A percentile compares a stretch with the other conserved stretches of the same genome.
Conservation (phyloP, 2,329 filamentous ascomycete species). For the Penicillium sp. region DNA sequence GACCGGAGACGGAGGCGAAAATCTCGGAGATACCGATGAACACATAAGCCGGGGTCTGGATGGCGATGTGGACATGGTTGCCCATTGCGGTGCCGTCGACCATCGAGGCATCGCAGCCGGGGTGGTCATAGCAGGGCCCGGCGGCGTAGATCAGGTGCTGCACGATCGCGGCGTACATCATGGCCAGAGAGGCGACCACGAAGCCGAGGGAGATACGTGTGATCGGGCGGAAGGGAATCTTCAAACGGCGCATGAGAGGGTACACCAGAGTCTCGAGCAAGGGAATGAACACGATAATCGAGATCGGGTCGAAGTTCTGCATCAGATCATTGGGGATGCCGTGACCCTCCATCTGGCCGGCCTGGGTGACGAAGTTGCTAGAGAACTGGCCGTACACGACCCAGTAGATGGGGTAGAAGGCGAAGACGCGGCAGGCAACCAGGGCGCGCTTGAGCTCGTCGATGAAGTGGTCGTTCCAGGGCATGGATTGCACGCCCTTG, state of each 20-base stretch:
- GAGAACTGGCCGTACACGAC: slow-evolving; percentile 67
- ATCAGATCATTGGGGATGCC: slow-evolving; percentile 77
- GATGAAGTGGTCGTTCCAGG: slow-evolving; percentile 69
- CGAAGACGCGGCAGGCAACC: slow-evolving; percentile 68
- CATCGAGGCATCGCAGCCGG: slow-evolving; percentile 33
- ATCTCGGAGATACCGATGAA: slow-evolving; percentile 54
- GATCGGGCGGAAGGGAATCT: slow-evolving; percentile 69
- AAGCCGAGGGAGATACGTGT: slow-evolving; percentile 73
- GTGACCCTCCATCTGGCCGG: slow-evolving; percentile 60
- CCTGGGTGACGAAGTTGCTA: slow-evolving; percentile 66
- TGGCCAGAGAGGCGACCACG: slow-evolving; percentile 60
- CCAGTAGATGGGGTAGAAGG: slow-evolving; percentile 69
- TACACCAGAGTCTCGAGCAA: slow-evolving; percentile 69
- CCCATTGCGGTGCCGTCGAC: slow-evolving; percentile 33
- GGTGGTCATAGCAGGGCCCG: slow-evolving; percentile 52
- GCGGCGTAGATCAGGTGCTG: slow-evolving; percentile 56
- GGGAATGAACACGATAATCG: slow-evolving; percentile 72
- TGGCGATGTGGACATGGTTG: slow-evolving; percentile 46
- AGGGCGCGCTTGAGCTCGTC: slow-evolving; percentile 68
- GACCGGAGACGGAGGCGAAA: slow-evolving; percentile 64
- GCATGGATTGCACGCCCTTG: slow-evolving; percentile 42
- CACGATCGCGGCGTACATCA: slow-evolving; percentile 60
- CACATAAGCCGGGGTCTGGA: slow-evolving; percentile 47
- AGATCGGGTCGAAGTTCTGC: slow-evolving; percentile 72
- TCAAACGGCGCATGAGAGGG: slow-evolving; percentile 62